These are phyloP conservation scores for Postia placenta DNA, from an alignment of 768 basidiomycete genomes.

Conservation along the genomic window DNA sequence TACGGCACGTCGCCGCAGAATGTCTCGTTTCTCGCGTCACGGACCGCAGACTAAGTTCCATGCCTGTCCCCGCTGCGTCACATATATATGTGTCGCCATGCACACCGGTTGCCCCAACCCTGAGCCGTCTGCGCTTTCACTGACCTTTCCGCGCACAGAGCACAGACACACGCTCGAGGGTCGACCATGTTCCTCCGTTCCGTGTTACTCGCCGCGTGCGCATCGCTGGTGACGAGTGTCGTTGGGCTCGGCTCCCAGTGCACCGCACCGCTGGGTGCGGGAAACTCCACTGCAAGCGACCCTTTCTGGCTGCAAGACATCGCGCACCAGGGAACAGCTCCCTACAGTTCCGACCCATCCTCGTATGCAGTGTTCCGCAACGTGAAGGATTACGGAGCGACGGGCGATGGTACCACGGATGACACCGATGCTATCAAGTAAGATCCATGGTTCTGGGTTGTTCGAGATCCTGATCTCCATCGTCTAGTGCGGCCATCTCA, in stretches of 20 bases:
- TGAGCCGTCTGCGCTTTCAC: background rate
- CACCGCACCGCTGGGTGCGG: constrained; percentile 38
- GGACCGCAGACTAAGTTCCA: background rate
- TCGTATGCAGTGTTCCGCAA: constrained; percentile 70
- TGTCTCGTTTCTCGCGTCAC: background rate
- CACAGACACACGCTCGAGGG: background rate
- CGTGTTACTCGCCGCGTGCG: constrained; percentile 7
- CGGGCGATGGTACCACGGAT: constrained; percentile 59
- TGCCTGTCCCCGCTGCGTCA: background rate
- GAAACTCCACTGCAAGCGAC: constrained; percentile 44
- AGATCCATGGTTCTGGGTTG: constrained; percentile 1
- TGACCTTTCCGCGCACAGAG: background rate
- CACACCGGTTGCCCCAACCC: background rate
- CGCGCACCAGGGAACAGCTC: constrained; percentile 54
- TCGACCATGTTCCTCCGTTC: constrained; percentile 2
- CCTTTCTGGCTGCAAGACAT: constrained; percentile 71
- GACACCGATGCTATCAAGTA: constrained; percentile 76
- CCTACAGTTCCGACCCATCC: constrained; percentile 50
- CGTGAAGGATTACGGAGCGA: constrained; percentile 55
- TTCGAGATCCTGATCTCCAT: background rate
- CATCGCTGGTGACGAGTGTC: constrained; percentile 15
- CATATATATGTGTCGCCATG: background rate
- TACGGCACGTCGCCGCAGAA: constrained; percentile 6
- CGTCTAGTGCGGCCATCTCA: constrained; percentile 46
- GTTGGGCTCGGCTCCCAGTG: constrained; percentile 43